Base-by-base conservation (phyloP, 345 rosid species). In the Chamaenerion angustifolium region DNA sequence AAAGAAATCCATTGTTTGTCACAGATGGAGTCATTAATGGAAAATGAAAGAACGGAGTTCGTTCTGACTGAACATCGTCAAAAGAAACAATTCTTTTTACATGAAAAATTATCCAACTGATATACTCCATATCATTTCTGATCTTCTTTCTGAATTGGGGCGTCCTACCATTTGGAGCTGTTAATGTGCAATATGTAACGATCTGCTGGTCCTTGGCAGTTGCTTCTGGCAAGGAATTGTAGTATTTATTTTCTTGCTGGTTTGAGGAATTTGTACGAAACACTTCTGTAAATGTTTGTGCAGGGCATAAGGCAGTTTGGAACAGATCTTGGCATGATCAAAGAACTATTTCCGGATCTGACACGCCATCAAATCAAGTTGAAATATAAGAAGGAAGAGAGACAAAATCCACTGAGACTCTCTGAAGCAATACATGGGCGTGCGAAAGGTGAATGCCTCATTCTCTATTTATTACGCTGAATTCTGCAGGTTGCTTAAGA, bases 301-400 rank as follows among this genome's bases (percentile, higher is more conserved):
- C 63, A 80, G 97, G 94, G 84, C 16, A 49, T 85, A 52, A 70
- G 44, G 51, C 83, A 85, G 68, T 89, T 85, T 61, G 95, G 95
- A 44, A 72, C 85, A 49, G 88, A 83, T 68, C 69, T 89, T 15
- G 69, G 83, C 3, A 68, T 81, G 85, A 70, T 85, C 47, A 82
- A 72, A 65, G 94, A 69, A 48, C 75, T 85, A 57, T 89, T 83
- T 53, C 83, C 85, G 48, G 57, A 75, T 13, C 60, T 76, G 70
- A 70, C 85, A 1, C 94, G 88, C 45, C 77, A 67, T 47, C 95
- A 83, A 57, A 63, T 83, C 57, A 85, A 84, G 63, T 68, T 77
- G 46, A 89, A 89, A 55, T 77, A 43, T 60, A 79, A 85, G 68
- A 70, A 70, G 65, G 97, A 89, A 74, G 94, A 82, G 68, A 85